phyloP scores from a whole-genome alignment of 768 basidiomycete genomes.

The Phylloporus sp. region DNA sequence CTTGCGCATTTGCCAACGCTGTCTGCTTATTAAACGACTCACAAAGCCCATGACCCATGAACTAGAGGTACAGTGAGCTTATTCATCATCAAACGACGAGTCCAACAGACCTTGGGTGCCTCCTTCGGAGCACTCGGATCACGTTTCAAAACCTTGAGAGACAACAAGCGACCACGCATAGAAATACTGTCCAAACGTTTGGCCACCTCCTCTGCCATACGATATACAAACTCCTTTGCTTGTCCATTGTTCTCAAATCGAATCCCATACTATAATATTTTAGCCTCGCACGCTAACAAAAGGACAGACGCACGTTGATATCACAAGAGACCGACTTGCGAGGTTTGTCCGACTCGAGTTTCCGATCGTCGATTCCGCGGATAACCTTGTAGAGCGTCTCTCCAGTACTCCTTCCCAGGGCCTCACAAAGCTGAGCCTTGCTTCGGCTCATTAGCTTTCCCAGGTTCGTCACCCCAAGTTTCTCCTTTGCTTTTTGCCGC shows the following conservation, averaged over 20 bases:
- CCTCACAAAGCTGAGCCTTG: conserved; percentile 61
- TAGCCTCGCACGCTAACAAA: background rate
- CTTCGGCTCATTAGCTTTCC: conserved; percentile 65
- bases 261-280: conserved; percentile 76
- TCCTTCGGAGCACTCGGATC: conserved; percentile 85
- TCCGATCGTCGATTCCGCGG: conserved; percentile 77
- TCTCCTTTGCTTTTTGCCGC: conserved; percentile 75
- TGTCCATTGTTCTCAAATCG: conserved; percentile 82
- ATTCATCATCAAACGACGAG: background rate
- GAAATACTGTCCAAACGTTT: conserved; percentile 63
- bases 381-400: conserved; percentile 83
- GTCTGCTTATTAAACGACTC: conserved; percentile 77
- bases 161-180: conserved; percentile 71
- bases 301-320: conserved; percentile 69
- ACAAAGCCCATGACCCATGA: conserved; percentile 87
- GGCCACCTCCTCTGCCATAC: conserved; percentile 76
- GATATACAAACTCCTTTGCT: conserved; percentile 72
- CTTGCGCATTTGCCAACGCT: conserved; percentile 53
- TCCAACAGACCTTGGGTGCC: conserved; percentile 69
- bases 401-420: conserved; percentile 76
- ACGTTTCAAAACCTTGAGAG: conserved; percentile 86
- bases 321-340: conserved; percentile 92
- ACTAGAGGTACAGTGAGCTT: conserved; percentile 45
- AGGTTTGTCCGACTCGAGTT: conserved; percentile 78
- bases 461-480: conserved; percentile 66